Evolutionary conservation across 495 filamentous ascomycete genomes (phyloP), one percentile per base, ranked within the genome.

Genomic region (Haplographium delicatum): DNA sequence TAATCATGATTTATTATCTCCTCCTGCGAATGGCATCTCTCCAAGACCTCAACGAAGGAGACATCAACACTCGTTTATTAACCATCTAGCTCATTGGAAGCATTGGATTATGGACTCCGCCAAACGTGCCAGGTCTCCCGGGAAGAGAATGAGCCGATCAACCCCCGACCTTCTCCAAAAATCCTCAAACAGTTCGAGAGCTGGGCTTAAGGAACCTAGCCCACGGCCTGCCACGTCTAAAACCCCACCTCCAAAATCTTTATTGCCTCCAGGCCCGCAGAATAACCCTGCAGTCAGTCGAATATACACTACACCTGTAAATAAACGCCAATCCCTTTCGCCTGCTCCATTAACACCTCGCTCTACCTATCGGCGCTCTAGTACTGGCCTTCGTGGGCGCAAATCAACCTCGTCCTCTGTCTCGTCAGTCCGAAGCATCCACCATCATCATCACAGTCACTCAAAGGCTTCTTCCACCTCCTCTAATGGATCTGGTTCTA

Each of bases 341-440:
- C 93, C 93, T 2, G 83, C 84, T 7, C 93, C 94, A 0, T 67
- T 96, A 35, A 97, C 91, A 4, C 90, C 93, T 2, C 82, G 88
- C 28, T 85, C 86, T 72, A 50, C 58, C 6, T 63, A 50, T 25
- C 58, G 61, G 10, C 54, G 61, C 35, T 83, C 83, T 6, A 80
- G 78, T 7, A 77, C 78, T 19, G 88, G 86, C 34, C 75, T 97
- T 16, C 82, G 91, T 33, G 94, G 93, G 25, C 80, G 93, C 51
- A 97, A 96, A 65, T 96, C 91, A 2, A 97, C 93, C 3, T 96
- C 91, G 4, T 96, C 90, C 2, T 97, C 93, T 8, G 81, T 98
- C 18, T 95, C 89, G 13, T 95, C 89, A 0, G 84, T 97, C 53
- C 83, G 91, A 37, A 93, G 86, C 37, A 88, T 97, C 58, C 91